phyloP scores from a whole-genome alignment of 2,329 filamentous ascomycete genomes.

The Colletotrichum higginsianum region DNA sequence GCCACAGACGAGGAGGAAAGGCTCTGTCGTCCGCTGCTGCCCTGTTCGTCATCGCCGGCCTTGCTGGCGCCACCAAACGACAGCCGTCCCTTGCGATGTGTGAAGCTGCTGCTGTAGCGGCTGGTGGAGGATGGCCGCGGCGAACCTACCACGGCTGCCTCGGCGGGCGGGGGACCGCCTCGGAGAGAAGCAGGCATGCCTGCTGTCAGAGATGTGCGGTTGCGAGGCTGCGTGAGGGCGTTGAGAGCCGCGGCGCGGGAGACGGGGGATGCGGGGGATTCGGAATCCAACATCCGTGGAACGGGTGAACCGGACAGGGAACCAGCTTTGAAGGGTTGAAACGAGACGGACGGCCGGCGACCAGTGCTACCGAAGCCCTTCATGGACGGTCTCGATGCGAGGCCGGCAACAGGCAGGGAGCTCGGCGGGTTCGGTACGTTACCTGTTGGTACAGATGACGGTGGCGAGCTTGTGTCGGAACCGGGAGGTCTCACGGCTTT shows the following conservation, averaged over 20 bases:
- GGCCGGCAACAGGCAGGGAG: conserved; percentile 66
- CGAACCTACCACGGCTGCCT: conserved; percentile 80
- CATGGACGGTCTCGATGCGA: conserved; percentile 52
- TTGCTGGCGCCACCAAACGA: conserved; percentile 83
- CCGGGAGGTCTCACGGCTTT: conserved; percentile 76
- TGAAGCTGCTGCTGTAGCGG: conserved; percentile 95
- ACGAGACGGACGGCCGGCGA: conserved; percentile 87
- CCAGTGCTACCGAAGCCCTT: conserved; percentile 67
- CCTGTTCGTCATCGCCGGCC: conserved; percentile 78
- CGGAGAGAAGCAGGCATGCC: conserved; percentile 82
- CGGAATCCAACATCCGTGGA: conserved; percentile 64
- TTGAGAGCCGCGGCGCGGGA: conserved; percentile 64
- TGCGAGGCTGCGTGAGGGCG: conserved; percentile 72
- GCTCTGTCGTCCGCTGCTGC: conserved; percentile 86
- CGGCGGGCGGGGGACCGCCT: conserved; percentile 73
- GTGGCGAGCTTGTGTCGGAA: conserved; percentile 74
- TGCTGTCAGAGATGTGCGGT: conserved; percentile 80
- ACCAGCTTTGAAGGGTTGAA: conserved; percentile 96
- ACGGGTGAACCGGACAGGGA: conserved; percentile 91
- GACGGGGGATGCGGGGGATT: conserved; percentile 69
- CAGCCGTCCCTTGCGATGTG: conserved; percentile 83
- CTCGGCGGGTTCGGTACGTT: conserved; percentile 63
- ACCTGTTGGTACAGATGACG: conserved; percentile 64
- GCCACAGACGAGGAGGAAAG: conserved; percentile 78
- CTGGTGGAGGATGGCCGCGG: conserved; percentile 84